phyloP scores from a whole-genome alignment of 345 rosid genomes.

The Salix dunnii region DNA sequence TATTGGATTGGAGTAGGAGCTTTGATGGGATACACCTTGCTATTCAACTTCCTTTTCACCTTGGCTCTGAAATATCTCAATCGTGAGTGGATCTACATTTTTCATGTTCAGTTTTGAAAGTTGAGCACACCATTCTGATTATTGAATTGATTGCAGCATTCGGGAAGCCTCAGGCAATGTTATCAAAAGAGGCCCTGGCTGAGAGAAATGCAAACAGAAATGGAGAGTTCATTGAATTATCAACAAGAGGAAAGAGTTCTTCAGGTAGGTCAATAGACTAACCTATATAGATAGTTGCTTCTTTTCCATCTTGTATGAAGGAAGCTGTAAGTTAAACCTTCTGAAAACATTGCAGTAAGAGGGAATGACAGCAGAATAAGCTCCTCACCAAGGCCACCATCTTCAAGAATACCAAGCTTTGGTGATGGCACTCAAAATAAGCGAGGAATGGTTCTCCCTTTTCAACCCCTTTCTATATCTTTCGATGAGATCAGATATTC shows the following conservation, averaged over 20 bases:
- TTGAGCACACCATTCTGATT: slow-evolving; percentile 13
- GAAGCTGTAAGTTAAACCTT: slow-evolving; percentile 6
- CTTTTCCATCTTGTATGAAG: not conserved
- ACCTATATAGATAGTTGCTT: not conserved
- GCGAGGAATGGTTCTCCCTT: slow-evolving; percentile 69
- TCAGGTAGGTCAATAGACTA: slow-evolving; percentile 26
- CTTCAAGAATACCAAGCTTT: slow-evolving; percentile 37
- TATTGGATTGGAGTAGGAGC: slow-evolving; percentile 86
- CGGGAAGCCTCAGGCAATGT: slow-evolving; percentile 54
- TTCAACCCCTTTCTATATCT: slow-evolving; percentile 52
- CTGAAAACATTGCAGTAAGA: slow-evolving; percentile 32
- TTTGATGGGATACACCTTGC: slow-evolving; percentile 47
- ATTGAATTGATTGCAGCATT: slow-evolving; percentile 40
- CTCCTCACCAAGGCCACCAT: slow-evolving; percentile 26
- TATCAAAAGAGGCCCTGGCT: slow-evolving; percentile 44
- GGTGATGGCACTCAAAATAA: slow-evolving; percentile 26
- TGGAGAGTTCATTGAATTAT: slow-evolving; percentile 33
- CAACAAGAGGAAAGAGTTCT: slow-evolving; percentile 26
- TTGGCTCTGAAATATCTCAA: slow-evolving; percentile 63
- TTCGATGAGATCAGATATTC: slow-evolving; percentile 60
- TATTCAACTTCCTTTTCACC: slow-evolving; percentile 69
- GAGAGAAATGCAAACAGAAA: slow-evolving; percentile 35
- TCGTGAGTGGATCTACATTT: slow-evolving; percentile 43
- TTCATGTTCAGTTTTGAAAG: not conserved
- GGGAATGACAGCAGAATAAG: slow-evolving; percentile 22